Conservation (phyloP, 1,139 yeast species). For the Suhomyces bribrorum region DNA sequence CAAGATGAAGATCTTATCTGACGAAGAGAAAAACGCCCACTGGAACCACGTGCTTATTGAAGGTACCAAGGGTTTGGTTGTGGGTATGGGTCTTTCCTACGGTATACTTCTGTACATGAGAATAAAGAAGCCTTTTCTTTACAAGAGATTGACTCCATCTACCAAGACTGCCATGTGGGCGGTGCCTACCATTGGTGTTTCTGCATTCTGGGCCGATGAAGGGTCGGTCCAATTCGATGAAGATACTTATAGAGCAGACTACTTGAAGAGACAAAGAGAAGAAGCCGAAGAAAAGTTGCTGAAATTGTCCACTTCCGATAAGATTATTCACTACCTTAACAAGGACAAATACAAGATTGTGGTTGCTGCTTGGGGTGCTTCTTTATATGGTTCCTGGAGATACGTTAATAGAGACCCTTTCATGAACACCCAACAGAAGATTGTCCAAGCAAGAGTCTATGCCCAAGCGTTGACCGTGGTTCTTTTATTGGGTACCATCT, state of each 20-base stretch:
- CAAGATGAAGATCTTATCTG: slow-evolving; percentile 41
- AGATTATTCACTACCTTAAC: slow-evolving; percentile 43
- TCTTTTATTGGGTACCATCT: slow-evolving; percentile 62
- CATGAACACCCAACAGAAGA: slow-evolving; percentile 79
- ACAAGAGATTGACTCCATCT: slow-evolving; percentile 37
- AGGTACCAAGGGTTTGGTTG: slow-evolving; percentile 42
- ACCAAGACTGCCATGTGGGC: slow-evolving; percentile 41
- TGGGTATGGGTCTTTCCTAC: slow-evolving; percentile 36
- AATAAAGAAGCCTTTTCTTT: slow-evolving; percentile 34
- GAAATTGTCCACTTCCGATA: slow-evolving; percentile 15
- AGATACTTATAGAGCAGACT: slow-evolving; percentile 37
- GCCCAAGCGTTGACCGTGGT: slow-evolving; percentile 81
- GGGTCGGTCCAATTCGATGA: slow-evolving; percentile 50
- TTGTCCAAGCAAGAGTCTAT: slow-evolving; percentile 92
- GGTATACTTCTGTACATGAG: slow-evolving; percentile 37
- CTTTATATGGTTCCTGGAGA: slow-evolving; percentile 82
- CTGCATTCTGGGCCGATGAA: slow-evolving; percentile 49
- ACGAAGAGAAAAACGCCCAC: slow-evolving; percentile 47
- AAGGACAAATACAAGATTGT: slow-evolving; percentile 76
- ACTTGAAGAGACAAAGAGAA: slow-evolving; percentile 21
- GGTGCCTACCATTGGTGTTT: slow-evolving; percentile 43
- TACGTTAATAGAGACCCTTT: slow-evolving; percentile 72
- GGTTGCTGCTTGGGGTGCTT: slow-evolving; percentile 81
- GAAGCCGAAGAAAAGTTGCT: slow-evolving; percentile 21
- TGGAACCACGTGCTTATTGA: slow-evolving; percentile 35